Evolutionary conservation across 75 land plant genomes (phyloP).

Genomic region (Pinus albicaulis): DNA sequence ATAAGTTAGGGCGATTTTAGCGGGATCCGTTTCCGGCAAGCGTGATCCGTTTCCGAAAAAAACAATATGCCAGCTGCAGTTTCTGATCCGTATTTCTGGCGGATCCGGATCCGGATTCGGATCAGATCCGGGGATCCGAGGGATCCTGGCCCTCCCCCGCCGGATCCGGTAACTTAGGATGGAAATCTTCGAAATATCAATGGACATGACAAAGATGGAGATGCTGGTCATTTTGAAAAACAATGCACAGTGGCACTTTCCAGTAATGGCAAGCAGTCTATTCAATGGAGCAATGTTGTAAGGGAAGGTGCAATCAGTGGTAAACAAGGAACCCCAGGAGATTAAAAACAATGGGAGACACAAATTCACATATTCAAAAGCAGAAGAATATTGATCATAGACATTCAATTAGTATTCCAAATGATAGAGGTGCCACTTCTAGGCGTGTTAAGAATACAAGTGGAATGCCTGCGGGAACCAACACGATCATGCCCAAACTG

Average conservation of each 20-base stretch:
- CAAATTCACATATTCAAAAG: constrained; percentile 2
- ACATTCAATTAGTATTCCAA: not conserved
- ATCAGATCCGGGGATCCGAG: too few species aligned
- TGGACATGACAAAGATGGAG: constrained; percentile 2
- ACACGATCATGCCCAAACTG: too few species aligned
- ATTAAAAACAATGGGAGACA: not conserved
- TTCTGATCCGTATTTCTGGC: too few species aligned
- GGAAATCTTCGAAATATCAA: not conserved
- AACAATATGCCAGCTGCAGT: too few species aligned
- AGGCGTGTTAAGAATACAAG: not conserved
- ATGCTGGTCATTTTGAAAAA: not conserved
- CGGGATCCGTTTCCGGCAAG: too few species aligned
- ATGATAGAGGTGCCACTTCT: not conserved
- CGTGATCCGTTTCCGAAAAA: too few species aligned
- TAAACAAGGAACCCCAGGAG: not conserved
- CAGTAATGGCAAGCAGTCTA: not conserved
- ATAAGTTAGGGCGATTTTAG: too few species aligned
- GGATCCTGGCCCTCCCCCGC: too few species aligned
- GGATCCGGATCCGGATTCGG: too few species aligned
- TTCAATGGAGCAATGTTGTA: not conserved
- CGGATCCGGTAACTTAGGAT: too few species aligned
- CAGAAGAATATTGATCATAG: constrained; percentile 1
- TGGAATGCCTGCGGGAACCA: not conserved
- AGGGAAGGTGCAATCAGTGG: not conserved
- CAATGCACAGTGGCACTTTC: not conserved